These are phyloP conservation scores for Gossypium rotundifolium DNA, from an alignment of 345 rosid species.

Conservation along the genomic window DNA sequence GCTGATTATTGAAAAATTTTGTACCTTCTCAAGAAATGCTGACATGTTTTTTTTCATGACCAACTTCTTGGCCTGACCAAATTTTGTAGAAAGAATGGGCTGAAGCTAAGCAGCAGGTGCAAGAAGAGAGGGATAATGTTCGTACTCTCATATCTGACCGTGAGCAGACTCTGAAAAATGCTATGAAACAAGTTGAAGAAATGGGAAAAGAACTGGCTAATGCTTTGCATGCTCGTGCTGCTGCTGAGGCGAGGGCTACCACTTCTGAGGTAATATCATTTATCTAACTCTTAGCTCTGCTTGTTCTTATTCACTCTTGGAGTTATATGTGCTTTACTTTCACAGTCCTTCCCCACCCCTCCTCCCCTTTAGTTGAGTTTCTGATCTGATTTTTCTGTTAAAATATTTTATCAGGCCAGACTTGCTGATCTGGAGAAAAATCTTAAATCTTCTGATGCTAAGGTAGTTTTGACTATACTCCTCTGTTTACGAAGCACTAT, in stretches of 20 bases:
- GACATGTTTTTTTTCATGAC: neutral
- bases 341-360: neutral
- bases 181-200: conserved; percentile 82
- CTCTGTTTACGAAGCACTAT: neutral
- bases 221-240: conserved; percentile 66
- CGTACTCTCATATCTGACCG: conserved; percentile 59
- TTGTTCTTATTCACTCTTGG: neutral
- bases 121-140: conserved; percentile 68
- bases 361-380: neutral
- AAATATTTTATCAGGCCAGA: conserved; percentile 43
- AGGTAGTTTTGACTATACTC: conserved; percentile 40
- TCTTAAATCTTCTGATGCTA: conserved; percentile 45
- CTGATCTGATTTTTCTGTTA: conserved; percentile 17
- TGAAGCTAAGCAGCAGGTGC: conserved; percentile 80
- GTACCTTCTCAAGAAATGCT: neutral
- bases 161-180: conserved; percentile 62
- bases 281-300: neutral
- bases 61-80: conserved; percentile 2
- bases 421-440: conserved; percentile 69
- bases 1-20: neutral
- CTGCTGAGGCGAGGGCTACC: conserved; percentile 83
- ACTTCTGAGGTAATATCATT: conserved; percentile 64
- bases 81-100: conserved; percentile 83
- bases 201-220: conserved; percentile 68
- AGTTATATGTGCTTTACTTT: neutral